Base-by-base conservation (phyloP, 108 stramenopile genomes). In the Cyclotella choctawhatcheeana region DNA sequence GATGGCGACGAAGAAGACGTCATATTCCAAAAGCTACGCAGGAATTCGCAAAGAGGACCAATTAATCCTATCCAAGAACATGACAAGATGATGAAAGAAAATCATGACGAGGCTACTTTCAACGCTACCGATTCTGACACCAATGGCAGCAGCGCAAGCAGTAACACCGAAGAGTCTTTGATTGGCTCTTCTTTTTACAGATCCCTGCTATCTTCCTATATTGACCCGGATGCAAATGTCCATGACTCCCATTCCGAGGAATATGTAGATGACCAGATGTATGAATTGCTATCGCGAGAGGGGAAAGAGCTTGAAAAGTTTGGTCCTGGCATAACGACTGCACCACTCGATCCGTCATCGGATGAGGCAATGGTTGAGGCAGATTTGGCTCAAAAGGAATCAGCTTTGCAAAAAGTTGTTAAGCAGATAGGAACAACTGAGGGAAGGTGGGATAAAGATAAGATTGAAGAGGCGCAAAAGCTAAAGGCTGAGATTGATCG, bases 401-500 rank as follows among this genome's bases (percentile, higher is more conserved):
- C 18, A 10, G 66, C 59, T 12, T 50, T 79, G 66, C 78, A 79
- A 63, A 31, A 64, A 40, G 55, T 73, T 53, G 44, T 31, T 0
- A 71, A 79, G 35, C 58, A 44, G 34, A 63, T 60, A 21, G 44
- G 26, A 47, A 33, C 48, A 14, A 54, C 54, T 16, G 20, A 51
- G 5, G 50, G 47, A 54, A 47, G 44, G 56, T 79, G 71, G 78
- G 61, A 72, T 61, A 47, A 34, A 68, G 67, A 48, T 12, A 73
- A 79, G 47, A 48, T 79, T 32, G 69, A 62, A 33, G 71, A 59
- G 47, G 90, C 90, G 17, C 48, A 69, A 43, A 62, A 78, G 48
- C 62, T 79, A 29, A 63, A 84, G 59, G 27, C 53, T 12, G 89
- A 88, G 45, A 88, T 94, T 20, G 82, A 86, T 27, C 74, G 89